Evolutionary conservation across 2,329 filamentous ascomycete species (phyloP).

Genomic region (Pestalotiopsis sp.): DNA sequence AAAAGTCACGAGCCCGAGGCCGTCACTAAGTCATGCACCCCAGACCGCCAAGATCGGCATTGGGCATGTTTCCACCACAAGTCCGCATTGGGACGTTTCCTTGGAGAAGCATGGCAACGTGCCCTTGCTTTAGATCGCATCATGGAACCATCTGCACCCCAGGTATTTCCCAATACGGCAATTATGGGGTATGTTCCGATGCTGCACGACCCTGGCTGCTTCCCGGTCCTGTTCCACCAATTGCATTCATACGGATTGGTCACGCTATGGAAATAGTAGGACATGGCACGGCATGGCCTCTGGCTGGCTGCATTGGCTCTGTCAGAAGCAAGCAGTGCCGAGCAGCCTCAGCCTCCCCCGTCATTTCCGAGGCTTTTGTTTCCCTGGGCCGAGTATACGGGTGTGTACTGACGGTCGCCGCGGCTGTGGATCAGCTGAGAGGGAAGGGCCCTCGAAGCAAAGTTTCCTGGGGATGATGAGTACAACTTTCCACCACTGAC

Average conservation of each 20-base stretch:
- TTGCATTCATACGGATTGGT: background rate
- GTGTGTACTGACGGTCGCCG: background rate
- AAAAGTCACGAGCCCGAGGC: conserved; percentile 1
- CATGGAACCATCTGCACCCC: background rate
- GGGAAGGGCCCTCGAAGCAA: background rate
- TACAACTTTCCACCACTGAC: conserved; percentile 9
- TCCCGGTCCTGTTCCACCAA: conserved; percentile 4
- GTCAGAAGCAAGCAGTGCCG: background rate
- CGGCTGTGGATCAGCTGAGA: background rate
- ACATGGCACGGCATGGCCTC: background rate
- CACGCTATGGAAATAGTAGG: background rate
- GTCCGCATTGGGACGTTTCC: background rate
- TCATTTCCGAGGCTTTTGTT: background rate
- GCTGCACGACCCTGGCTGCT: background rate
- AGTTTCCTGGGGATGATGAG: background rate
- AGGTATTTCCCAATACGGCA: conserved; percentile 2
- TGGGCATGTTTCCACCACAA: background rate
- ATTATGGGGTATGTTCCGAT: conserved; percentile 6
- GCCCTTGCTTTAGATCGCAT: background rate
- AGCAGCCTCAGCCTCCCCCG: background rate
- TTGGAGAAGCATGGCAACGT: background rate
- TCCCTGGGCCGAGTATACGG: background rate
- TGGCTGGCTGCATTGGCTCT: background rate
- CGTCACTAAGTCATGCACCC: background rate
- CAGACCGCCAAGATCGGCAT: conserved; percentile 1